Evolutionary conservation across 1,284 basidiomycete species (phyloP).

Genomic region (Volvariella surrecta): DNA sequence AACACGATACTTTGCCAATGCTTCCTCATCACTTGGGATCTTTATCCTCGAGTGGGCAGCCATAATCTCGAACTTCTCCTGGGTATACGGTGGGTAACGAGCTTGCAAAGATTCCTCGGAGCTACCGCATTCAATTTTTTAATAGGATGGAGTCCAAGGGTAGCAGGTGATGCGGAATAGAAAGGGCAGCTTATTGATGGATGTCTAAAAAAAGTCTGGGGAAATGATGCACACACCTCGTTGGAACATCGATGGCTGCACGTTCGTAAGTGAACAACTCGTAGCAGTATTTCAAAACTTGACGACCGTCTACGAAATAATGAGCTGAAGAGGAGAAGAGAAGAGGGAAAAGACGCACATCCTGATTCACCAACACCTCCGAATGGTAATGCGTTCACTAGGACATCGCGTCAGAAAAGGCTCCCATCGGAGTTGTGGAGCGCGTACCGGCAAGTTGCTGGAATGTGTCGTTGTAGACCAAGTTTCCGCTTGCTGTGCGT

Average conservation of each 20-base stretch:
- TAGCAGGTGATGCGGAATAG: background rate
- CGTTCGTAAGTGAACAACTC: slow-evolving; percentile 58
- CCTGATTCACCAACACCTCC: slow-evolving; percentile 64
- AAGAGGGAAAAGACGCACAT: slow-evolving; percentile 29
- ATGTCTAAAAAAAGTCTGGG: slow-evolving; percentile 2
- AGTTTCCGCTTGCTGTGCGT: slow-evolving; percentile 49
- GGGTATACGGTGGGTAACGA: slow-evolving; percentile 56
- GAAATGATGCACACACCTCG: slow-evolving; percentile 31
- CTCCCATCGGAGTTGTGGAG: background rate
- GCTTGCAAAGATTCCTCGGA: slow-evolving; percentile 39
- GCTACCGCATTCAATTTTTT: slow-evolving; percentile 21
- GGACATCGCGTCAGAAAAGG: background rate
- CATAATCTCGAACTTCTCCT: slow-evolving; percentile 16
- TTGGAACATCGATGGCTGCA: slow-evolving; percentile 48
- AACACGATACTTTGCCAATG: no score
- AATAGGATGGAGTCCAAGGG: background rate
- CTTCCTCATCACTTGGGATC: background rate
- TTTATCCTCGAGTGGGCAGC: background rate
- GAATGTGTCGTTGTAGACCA: slow-evolving; percentile 46
- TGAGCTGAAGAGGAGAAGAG: background rate
- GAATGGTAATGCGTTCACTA: slow-evolving; percentile 51
- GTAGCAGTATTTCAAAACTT: slow-evolving; percentile 52
- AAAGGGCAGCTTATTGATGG: background rate
- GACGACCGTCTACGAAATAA: slow-evolving; percentile 40
- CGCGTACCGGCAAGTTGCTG: slow-evolving; percentile 37